These are phyloP conservation scores for Torulaspora maleeae DNA, from an alignment of 805 yeast genomes.

Conservation along the genomic window DNA sequence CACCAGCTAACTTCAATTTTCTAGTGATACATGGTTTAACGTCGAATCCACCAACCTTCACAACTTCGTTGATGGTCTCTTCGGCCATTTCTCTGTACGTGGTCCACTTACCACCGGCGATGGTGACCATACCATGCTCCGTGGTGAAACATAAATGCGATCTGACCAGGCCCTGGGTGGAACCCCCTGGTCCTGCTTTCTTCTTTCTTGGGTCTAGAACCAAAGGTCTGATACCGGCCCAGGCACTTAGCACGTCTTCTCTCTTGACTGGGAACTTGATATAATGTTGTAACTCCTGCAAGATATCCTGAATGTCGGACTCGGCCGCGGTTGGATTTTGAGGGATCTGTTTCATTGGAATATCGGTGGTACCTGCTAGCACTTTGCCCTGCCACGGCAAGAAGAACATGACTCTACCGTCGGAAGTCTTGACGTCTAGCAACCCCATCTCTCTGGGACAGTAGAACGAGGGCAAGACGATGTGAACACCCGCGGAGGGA, in stretches of 20 bases:
- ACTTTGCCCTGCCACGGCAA: slow-evolving; percentile 98
- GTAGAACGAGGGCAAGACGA: slow-evolving; percentile 86
- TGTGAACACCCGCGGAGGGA: slow-evolving; percentile 91
- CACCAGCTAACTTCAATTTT: slow-evolving; percentile 64
- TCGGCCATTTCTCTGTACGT: slow-evolving; percentile 97
- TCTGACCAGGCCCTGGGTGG: slow-evolving; percentile 87
- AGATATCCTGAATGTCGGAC: slow-evolving; percentile 81
- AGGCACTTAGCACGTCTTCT: slow-evolving; percentile 87
- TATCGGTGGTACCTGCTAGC: slow-evolving; percentile 94
- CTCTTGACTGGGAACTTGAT: slow-evolving; percentile 83
- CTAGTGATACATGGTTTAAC: slow-evolving; percentile 42
- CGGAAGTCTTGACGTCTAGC: slow-evolving; percentile 86
- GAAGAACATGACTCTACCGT: slow-evolving; percentile 95
- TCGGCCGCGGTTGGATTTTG: slow-evolving; percentile 80
- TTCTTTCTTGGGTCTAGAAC: slow-evolving; percentile 71
- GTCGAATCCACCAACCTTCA: slow-evolving; percentile 43
- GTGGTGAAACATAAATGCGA: slow-evolving; percentile 76
- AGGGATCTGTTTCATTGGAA: slow-evolving; percentile 68
- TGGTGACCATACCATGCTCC: slow-evolving; percentile 73
- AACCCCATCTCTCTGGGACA: slow-evolving; percentile 85
- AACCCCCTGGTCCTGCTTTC: slow-evolving; percentile 42
- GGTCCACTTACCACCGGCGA: slow-evolving; percentile 98
- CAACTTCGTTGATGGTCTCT: slow-evolving; percentile 77
- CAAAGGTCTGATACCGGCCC: slow-evolving; percentile 96
- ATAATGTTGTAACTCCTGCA: slow-evolving; percentile 84